These are phyloP conservation scores for Parathielavia appendiculata DNA, from an alignment of 495 filamentous ascomycete genomes.

Conservation along the genomic window DNA sequence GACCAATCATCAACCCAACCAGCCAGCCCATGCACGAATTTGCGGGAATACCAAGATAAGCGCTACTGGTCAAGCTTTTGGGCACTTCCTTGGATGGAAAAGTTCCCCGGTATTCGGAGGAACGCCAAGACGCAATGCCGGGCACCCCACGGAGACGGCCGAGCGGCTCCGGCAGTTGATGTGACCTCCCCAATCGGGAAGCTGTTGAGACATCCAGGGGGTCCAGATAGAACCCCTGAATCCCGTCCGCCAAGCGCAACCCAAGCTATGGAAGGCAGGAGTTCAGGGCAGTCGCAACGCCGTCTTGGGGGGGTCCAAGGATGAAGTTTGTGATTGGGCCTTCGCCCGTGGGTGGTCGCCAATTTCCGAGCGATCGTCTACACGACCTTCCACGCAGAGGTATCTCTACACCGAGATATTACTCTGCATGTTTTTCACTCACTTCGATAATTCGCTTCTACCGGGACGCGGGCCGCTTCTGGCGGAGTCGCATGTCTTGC, in stretches of 20 bases:
- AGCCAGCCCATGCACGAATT: conserved; percentile 1
- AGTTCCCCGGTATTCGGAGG: conserved; percentile 12
- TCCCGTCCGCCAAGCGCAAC: neutral
- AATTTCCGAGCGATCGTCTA: neutral
- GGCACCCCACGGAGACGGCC: neutral
- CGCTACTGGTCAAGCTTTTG: too few relatives aligned
- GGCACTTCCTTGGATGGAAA: neutral
- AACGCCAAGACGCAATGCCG: neutral
- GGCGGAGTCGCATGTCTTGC: too few relatives aligned
- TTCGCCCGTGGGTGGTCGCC: neutral
- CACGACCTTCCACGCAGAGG: too few relatives aligned
- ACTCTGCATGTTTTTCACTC: too few relatives aligned
- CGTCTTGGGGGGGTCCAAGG: too few relatives aligned
- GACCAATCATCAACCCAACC: neutral
- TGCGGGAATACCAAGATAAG: neutral
- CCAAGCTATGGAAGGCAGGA: conserved; percentile 10
- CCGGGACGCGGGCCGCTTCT: too few relatives aligned
- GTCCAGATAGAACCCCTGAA: neutral
- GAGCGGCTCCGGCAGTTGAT: conserved; percentile 15
- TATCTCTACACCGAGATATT: too few relatives aligned
- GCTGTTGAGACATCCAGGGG: conserved; percentile 14
- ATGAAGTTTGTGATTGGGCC: neutral
- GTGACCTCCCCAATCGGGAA: conserved; percentile 29
- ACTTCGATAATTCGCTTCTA: too few relatives aligned
- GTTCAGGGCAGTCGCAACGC: conserved; percentile 7